A percentile compares a stretch with the other conserved stretches of the same genome.
Evolutionary conservation across 768 basidiomycete species (phyloP).

Genomic region (Austroboletus eburneus): DNA sequence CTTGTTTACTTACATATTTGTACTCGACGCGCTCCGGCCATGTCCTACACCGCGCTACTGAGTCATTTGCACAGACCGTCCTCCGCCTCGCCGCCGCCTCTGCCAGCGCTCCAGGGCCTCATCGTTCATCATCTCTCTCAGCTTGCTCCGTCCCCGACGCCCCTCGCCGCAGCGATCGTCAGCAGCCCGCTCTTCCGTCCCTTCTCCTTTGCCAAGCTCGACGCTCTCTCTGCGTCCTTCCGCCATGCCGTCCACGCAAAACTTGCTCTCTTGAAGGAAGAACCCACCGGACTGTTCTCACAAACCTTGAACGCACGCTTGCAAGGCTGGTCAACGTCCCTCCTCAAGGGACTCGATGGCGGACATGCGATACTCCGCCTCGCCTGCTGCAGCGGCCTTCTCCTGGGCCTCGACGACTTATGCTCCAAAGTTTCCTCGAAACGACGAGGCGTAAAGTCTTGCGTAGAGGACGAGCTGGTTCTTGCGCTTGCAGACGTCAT

Average conservation of each 20-base stretch:
- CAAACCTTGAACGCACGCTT: conserved; percentile 38
- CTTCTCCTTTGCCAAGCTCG: conserved; percentile 27
- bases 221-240: conserved; percentile 26
- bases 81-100: conserved; percentile 6
- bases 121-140: conserved; percentile 27
- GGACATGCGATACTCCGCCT: conserved; percentile 61
- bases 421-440: conserved; percentile 31
- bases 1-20: conserved; percentile 20
- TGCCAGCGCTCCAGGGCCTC: conserved; percentile 24
- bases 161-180: conserved; percentile 31
- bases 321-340: conserved; percentile 47
- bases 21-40: neutral
- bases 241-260: conserved; percentile 32
- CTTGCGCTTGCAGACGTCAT: conserved; percentile 72
- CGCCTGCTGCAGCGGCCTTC: conserved; percentile 58
- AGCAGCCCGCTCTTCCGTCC: conserved; percentile 30
- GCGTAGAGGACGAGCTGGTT: conserved; percentile 61
- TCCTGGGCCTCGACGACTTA: conserved; percentile 59
- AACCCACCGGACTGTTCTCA: conserved; percentile 29
- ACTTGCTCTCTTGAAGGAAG: conserved; percentile 18
- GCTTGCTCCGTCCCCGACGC: conserved; percentile 28
- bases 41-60: conserved; percentile 25
- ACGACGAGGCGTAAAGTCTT: conserved; percentile 32
- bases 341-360: conserved; percentile 59
- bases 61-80: conserved; percentile 24